phyloP scores from a whole-genome alignment of 192 early-diverging fungal genomes.

The Entophlyctis luteolus region DNA sequence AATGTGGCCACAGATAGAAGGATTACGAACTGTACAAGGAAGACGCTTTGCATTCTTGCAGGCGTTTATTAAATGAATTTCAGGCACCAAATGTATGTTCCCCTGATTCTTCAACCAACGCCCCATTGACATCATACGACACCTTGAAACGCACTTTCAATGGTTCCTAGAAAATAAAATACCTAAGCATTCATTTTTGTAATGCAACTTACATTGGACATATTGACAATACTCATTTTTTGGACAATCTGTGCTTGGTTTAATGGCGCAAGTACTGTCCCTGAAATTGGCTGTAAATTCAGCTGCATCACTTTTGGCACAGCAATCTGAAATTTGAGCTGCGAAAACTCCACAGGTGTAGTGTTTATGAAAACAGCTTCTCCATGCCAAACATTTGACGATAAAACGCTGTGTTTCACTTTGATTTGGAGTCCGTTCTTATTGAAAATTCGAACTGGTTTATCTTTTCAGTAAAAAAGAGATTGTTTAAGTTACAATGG shows the following conservation, averaged over 20 bases:
- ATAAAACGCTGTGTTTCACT: slow-evolving; percentile 14
- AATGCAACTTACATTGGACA: slow-evolving; percentile 35
- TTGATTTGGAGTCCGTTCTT: slow-evolving; percentile 58
- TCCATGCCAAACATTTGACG: slow-evolving; percentile 7
- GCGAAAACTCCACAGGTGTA: slow-evolving; percentile 50
- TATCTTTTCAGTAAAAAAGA: no score
- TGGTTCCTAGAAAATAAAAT: slow-evolving; percentile 30
- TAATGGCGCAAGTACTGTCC: slow-evolving; percentile 39
- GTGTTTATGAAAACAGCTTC: slow-evolving; percentile 51
- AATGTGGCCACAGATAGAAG: no score
- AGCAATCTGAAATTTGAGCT: slow-evolving; percentile 48
- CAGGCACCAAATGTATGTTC: slow-evolving; percentile 32
- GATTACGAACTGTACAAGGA: no score
- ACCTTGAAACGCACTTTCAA: slow-evolving; percentile 46
- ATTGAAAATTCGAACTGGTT: slow-evolving; percentile 37
- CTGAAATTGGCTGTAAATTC: slow-evolving; percentile 40
- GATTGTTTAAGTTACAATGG: not conserved
- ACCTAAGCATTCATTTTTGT: not conserved
- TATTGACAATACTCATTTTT: slow-evolving; percentile 39
- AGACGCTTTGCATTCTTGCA: no score
- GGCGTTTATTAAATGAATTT: not conserved
- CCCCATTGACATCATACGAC: slow-evolving; percentile 53
- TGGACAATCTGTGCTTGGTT: slow-evolving; percentile 47
- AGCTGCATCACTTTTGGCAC: slow-evolving; percentile 58
- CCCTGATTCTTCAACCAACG: slow-evolving; percentile 49